These are phyloP conservation scores for Fusarium penzigii DNA, from an alignment of 2,329 filamentous ascomycete genomes.

Conservation along the genomic window DNA sequence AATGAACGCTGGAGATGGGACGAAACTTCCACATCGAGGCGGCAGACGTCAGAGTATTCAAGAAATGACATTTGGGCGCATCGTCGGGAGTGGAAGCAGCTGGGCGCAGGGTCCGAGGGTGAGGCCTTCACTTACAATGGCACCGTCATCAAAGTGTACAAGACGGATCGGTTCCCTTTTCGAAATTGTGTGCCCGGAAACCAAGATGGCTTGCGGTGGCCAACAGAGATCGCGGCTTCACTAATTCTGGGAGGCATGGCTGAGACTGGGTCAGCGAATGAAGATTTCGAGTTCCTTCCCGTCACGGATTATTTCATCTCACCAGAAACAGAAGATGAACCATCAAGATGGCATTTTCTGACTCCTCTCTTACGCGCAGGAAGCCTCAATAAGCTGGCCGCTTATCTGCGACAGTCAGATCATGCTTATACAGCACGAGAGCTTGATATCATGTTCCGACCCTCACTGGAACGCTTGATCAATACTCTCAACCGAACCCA, in stretches of 20 bases:
- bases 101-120: constrained; percentile 34
- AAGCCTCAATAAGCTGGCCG: constrained; percentile 27
- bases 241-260: constrained; percentile 30
- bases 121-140: constrained; percentile 30
- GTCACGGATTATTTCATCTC: constrained; percentile 34
- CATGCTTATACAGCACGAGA: constrained; percentile 22
- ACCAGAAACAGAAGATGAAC: constrained; percentile 1
- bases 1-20: constrained; percentile 16
- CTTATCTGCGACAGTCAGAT: constrained; percentile 18
- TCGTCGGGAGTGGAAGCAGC: constrained; percentile 27
- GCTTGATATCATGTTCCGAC: constrained; percentile 31
- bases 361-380: constrained; percentile 30
- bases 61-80: constrained; percentile 18
- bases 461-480: constrained; percentile 32
- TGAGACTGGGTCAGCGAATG: neutral
- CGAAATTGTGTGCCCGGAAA: constrained; percentile 32
- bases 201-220: constrained; percentile 25
- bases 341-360: constrained; percentile 31
- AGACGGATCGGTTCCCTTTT: constrained; percentile 27
- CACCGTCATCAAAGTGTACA: constrained; percentile 35
- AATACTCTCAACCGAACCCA: constrained; percentile 30
- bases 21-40: neutral
- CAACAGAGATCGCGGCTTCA: constrained; percentile 34
- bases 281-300: constrained; percentile 27
- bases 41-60: constrained; percentile 6